Percentiles rank a stretch among this genome's conserved stretches.
Evolutionary conservation across 331 rosid genomes (phyloP).

Genomic region (Prunus yedoensis): DNA sequence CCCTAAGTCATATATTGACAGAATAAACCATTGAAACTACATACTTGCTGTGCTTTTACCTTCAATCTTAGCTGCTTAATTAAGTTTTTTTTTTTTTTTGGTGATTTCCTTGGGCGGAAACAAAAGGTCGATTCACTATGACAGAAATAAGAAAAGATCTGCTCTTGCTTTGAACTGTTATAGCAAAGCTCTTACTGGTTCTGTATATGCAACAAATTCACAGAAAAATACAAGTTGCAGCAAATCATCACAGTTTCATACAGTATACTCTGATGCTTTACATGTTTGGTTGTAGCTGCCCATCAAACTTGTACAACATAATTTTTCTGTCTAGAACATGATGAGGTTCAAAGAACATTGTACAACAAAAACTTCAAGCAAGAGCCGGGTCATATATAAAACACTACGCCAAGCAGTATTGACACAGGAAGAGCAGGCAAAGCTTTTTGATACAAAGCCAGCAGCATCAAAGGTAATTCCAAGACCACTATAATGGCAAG

Average conservation of each 20-base stretch:
- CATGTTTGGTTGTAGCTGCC: not conserved
- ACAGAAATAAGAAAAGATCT: too few species aligned
- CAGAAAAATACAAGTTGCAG: constrained; percentile 8
- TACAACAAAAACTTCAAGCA: constrained; percentile 83
- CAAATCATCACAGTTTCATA: not conserved
- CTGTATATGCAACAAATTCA: not conserved
- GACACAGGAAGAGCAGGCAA: constrained; percentile 96
- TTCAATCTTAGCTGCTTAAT: too few species aligned
- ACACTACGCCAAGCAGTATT: constrained; percentile 63
- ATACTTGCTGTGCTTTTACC: too few species aligned
- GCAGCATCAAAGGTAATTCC: constrained; percentile 80
- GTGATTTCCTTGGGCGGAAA: too few species aligned
- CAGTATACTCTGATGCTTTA: not conserved
- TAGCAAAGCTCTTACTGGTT: too few species aligned
- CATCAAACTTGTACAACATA: constrained; percentile 1
- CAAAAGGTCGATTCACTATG: too few species aligned
- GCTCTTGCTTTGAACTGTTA: too few species aligned
- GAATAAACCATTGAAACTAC: too few species aligned
- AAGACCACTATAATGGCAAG: constrained; percentile 92
- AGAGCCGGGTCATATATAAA: constrained; percentile 76
- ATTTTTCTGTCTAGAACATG: constrained; percentile 50
- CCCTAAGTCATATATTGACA: too few species aligned
- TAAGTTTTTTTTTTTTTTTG: too few species aligned
- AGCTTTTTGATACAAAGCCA: constrained; percentile 88
- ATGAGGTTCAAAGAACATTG: constrained; percentile 87